Conservation (phyloP, 306 rosid species). For the Psophocarpus tetragonolobus region DNA sequence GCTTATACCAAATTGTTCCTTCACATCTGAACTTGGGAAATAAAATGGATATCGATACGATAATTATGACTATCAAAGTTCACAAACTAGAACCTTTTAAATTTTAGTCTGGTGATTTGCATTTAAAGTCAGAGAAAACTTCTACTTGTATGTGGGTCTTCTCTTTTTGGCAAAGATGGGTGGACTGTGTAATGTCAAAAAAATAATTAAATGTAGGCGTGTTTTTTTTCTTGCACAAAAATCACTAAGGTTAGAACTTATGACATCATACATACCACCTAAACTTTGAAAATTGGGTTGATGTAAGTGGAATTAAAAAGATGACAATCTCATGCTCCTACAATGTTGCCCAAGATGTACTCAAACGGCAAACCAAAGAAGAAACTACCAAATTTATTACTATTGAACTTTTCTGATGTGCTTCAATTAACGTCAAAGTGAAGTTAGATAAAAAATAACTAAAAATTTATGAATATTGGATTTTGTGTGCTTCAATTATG, state of each 20-base stretch:
- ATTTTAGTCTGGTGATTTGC: background rate
- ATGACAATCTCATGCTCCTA: background rate
- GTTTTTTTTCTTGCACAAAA: too few species aligned
- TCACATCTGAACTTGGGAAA: background rate
- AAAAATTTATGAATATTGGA: too few species aligned
- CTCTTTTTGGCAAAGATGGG: background rate
- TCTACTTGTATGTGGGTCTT: background rate
- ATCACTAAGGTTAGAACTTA: too few species aligned
- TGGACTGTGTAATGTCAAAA: background rate
- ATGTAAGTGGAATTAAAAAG: background rate
- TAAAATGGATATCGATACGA: background rate
- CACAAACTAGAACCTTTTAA: background rate
- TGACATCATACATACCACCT: too few species aligned
- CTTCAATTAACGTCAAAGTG: background rate
- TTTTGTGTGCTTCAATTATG: too few species aligned
- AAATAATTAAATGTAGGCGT: background rate
- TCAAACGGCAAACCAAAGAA: background rate
- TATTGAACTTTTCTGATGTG: background rate
- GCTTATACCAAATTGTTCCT: background rate
- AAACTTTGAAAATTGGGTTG: too few species aligned
- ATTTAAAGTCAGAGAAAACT: background rate
- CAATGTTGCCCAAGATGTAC: background rate
- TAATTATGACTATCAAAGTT: background rate
- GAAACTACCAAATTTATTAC: background rate
- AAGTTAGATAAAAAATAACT: too few species aligned